Evolutionary conservation across 2,329 filamentous ascomycete species (phyloP).

Genomic region (Monosporascus cannonballus): DNA sequence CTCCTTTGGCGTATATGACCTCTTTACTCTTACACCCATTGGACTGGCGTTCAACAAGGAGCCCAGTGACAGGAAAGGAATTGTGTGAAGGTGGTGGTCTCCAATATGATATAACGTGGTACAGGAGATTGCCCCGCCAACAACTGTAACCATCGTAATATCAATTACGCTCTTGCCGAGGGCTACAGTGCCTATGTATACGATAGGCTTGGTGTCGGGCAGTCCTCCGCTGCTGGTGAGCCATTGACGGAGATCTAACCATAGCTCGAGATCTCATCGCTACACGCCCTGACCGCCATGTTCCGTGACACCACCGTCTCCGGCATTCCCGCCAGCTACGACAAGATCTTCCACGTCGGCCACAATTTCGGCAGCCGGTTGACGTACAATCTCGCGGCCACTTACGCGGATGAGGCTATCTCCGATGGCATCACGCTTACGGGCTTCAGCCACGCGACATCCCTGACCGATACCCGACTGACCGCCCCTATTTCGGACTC

Average conservation of each 20-base stretch:
- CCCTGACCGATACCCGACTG: conserved; percentile 20
- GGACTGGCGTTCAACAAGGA: no score
- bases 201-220: conserved; percentile 55
- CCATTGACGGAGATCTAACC: conserved; percentile 53
- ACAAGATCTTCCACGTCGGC: conserved; percentile 52
- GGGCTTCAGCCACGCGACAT: conserved; percentile 47
- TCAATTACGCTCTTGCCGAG: conserved; percentile 19
- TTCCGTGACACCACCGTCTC: conserved; percentile 40
- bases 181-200: conserved; percentile 55
- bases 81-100: no score
- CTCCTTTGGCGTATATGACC: no score
- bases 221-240: conserved; percentile 44
- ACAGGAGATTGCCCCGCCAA: neutral
- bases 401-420: conserved; percentile 37
- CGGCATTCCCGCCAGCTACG: conserved; percentile 26
- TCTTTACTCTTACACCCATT: no score
- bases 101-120: no score
- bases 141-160: neutral
- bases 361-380: conserved; percentile 57
- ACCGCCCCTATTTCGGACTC: conserved; percentile 30
- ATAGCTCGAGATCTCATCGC: conserved; percentile 48
- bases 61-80: no score
- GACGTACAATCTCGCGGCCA: conserved; percentile 46
- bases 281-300: conserved; percentile 38
- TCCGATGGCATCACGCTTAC: conserved; percentile 54